Evolutionary conservation across 345 rosid species (phyloP), one percentile per base, ranked within the genome.

Genomic region (Draba incana): DNA sequence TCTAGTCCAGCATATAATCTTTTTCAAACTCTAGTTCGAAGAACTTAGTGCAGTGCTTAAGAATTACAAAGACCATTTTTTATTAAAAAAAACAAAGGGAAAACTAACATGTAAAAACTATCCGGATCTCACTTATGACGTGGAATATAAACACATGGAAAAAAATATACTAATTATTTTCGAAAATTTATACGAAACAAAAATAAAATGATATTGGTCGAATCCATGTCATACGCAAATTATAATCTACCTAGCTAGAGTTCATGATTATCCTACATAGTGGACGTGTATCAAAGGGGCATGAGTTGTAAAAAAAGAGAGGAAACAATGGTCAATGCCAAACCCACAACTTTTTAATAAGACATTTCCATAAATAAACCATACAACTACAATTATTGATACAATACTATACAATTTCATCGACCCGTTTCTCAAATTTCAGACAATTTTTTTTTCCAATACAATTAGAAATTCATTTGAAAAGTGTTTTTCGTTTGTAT

Each of bases 321-420:
- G 31, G 45, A 33, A 31, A 47, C 45, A 64, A 24, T 35, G 57
- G 50, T 65, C 42, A 65, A 41, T 52, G 49, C 20, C 60, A 65
- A 65, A 41, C 50, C 8, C 28, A 39, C 10, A 11, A 27, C 7
- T 9, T 54, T 53, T 13, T 48, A 11, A 9, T 56, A 35, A 46
- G 30, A 37, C 28, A 57, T 57, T 46, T 56, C 20, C 37, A 16
- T 8, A n/a, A 35, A 45, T n/a, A 46, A 35, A 33, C 4, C 12
- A 35, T 4, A n/a, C 8, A 54, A 12, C 31, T 8, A 20, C 35
- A 33, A 20, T 48, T 37, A 63, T 24, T 35, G 23, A 23, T 52
- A 31, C 31, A 39, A 27, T 10, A 27, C 6, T 11, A 6, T 42
- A 13, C 20, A 12, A 55, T 45, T 33, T 14, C 25, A 23, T 30